A percentile compares a stretch with the other conserved stretches of the same genome.
Conservation (phyloP, 805 yeast genomes). For the Yarrowia divulgata region DNA sequence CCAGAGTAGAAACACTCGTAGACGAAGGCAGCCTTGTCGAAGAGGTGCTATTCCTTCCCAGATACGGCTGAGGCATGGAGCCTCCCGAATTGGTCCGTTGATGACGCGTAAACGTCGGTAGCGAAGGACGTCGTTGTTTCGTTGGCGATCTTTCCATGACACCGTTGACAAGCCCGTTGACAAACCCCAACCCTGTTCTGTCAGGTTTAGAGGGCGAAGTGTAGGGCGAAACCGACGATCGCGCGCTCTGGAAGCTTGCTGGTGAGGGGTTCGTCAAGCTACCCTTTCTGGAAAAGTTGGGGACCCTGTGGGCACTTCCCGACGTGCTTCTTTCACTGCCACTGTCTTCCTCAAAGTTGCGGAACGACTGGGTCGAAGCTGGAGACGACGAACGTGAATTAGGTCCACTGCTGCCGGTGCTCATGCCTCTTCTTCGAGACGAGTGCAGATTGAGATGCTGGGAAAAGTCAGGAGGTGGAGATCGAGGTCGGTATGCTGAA, state of each 20-base stretch:
- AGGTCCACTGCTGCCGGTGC: slow-evolving; percentile 14
- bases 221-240: slow-evolving; percentile 23
- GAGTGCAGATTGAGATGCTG: slow-evolving; percentile 27
- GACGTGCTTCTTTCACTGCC: slow-evolving; percentile 10
- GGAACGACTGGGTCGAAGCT: slow-evolving; percentile 8
- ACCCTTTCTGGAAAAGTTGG: slow-evolving; percentile 28
- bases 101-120: slow-evolving; percentile 22
- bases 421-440: slow-evolving; percentile 17
- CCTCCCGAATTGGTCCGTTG: slow-evolving; percentile 29
- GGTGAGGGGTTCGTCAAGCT: slow-evolving; percentile 15
- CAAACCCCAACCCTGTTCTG: slow-evolving; percentile 17
- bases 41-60: slow-evolving; percentile 16
- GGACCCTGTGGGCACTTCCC: not conserved
- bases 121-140: slow-evolving; percentile 12
- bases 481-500: slow-evolving; percentile 22
- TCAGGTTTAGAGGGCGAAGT: slow-evolving; percentile 34
- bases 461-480: slow-evolving; percentile 21
- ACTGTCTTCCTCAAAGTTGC: slow-evolving; percentile 27
- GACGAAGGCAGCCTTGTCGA: slow-evolving; percentile 12
- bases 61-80: slow-evolving; percentile 24
- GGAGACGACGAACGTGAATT: slow-evolving; percentile 34
- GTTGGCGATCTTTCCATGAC: slow-evolving; percentile 29
- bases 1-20: slow-evolving; percentile 9
- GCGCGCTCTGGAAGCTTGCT: slow-evolving; percentile 1
- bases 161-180: slow-evolving; percentile 19